Evolutionary conservation across 73 alveolate genomes (phyloP), one percentile per base, ranked within the genome.

Genomic region (Uronychia binucleata): DNA sequence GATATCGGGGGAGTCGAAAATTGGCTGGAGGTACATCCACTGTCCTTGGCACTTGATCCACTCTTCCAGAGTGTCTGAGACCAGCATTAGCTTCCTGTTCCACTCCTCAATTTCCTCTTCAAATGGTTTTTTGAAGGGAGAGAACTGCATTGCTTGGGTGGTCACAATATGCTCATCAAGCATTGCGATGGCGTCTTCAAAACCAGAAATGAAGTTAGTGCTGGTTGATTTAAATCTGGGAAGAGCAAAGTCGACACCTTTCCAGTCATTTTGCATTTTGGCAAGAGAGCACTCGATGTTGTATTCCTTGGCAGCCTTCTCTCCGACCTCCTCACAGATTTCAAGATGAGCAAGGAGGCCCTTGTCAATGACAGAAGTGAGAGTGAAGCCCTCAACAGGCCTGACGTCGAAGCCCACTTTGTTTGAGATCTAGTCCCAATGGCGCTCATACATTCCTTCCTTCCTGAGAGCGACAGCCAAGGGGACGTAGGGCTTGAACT

Each of bases 11-110:
- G 99, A 96, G 85, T 99, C 99, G 86, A 99, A 99, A 84, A 99
- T 99, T 31, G 99, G 99, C 85, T 99, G 97, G 31, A 99, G 93
- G 92, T 99, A 99, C 99, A 99, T 98, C 99, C 99, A 99, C 80
- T 99, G 87, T 81, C 99, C 97, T 83, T 99, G 98, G 94, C 99
- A 96, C 93, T 96, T 95, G 74, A 93, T 94, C 99, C 99, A 99
- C 90, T 99, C 99, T 89, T 99, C 99, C 78, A 99, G 92, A 26
- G 99, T 98, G 80, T 98, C 99, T 31, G 99, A 97, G 67, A 99
- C 99, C 58, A 90, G 87, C 92, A 97, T 94, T 90, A 99, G 93
- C 80, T 98, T 97, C 46, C 93, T 94, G 89, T 97, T 98, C 99
- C 99, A 99, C 81, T 98, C 99, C 57, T 93, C 93, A 30, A 99